Percentiles rank a stretch among this genome's conserved stretches.
These are phyloP conservation scores for Teratosphaeria epicoccoides DNA, from an alignment of 2,329 filamentous ascomycete species.

Conservation along the genomic window DNA sequence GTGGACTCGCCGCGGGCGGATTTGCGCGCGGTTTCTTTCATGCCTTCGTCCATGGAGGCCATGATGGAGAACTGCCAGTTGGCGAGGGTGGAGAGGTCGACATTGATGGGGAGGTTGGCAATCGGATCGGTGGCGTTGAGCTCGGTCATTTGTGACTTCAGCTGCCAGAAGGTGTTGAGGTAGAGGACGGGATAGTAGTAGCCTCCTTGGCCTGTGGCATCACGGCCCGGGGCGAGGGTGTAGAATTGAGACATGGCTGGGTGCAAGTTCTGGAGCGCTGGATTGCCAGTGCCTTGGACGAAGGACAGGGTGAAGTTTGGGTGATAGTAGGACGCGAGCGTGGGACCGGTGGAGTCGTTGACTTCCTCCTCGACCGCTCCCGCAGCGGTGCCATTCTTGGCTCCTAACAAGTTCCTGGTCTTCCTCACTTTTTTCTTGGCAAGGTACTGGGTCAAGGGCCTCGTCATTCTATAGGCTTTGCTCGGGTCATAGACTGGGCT, in stretches of 20 bases:
- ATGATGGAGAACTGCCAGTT: slow-evolving; percentile 86
- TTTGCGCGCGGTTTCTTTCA: slow-evolving; percentile 70
- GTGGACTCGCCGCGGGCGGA: slow-evolving; percentile 62
- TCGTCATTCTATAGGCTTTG: slow-evolving; percentile 72
- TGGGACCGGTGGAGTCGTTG: slow-evolving; percentile 42
- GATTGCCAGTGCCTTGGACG: slow-evolving; percentile 65
- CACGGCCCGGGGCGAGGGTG: slow-evolving; percentile 68
- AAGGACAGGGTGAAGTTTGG: slow-evolving; percentile 86
- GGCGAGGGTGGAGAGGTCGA: slow-evolving; percentile 70
- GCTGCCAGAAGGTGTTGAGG: slow-evolving; percentile 94
- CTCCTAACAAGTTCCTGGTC: slow-evolving; percentile 69
- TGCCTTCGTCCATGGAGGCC: slow-evolving; percentile 73
- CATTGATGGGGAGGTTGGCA: slow-evolving; percentile 66
- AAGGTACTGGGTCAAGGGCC: slow-evolving; percentile 80
- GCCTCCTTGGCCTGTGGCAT: slow-evolving; percentile 72
- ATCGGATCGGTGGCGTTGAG: slow-evolving; percentile 91
- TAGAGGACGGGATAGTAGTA: slow-evolving; percentile 93
- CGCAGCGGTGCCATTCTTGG: slow-evolving; percentile 32
- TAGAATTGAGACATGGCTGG: slow-evolving; percentile 69
- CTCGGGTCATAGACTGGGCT: slow-evolving; percentile 60
- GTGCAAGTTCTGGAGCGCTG: slow-evolving; percentile 56
- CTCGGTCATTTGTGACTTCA: slow-evolving; percentile 80
- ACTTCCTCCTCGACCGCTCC: slow-evolving; percentile 35
- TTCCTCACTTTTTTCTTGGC: slow-evolving; percentile 84
- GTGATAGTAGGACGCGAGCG: slow-evolving; percentile 81